Base-by-base conservation (phyloP, 78 protist genomes). In the Acrasis kona region DNA sequence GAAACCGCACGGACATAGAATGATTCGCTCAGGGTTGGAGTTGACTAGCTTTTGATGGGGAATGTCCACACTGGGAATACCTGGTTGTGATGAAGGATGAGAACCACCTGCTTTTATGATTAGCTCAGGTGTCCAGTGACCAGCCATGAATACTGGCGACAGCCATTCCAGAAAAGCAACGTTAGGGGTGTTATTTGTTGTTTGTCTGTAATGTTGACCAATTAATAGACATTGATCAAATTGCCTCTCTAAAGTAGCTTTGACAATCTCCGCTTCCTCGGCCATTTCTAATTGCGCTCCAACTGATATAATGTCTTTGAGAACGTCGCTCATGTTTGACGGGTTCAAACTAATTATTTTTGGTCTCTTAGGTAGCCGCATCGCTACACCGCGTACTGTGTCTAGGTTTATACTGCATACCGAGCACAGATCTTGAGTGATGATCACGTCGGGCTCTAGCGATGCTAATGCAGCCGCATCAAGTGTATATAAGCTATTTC, bases 41-140 rank as follows among this genome's bases (percentile, higher is more conserved):
- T 0, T 61, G 3, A 65, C 58, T 32, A 80, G 57, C 2, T 39
- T 19, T 2, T 2, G 0, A 2, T 12, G 0, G 8, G 10, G 30
- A 2, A 79, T 41, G 27, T 78, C 65, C 30, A 64, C 65, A 12
- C 34, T 19, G 34, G 61, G 61, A 42, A 10, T 10, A 2, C 3
- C 10, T 10, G 28, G 6, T n/a, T 68, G 61, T 64, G 72, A 74
- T 39, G 76, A 68, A 35, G 73, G 76, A 37, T 81, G 85, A 61
- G 0, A 2, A 7, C 68, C 85, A 10, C 85, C 85, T 2, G 85
- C 85, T 57, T 70, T 12, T 4, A 2, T 34, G 28, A 81, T 73
- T 28, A 81, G 50, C 71, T 81, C 72, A 7, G 85, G 85, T 39
- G 85, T 75, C 85, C 79, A 75, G 79, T 81, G 85, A 31, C 85